Percentiles rank a stretch among this genome's conserved stretches.
phyloP scores from a whole-genome alignment of 2,329 filamentous ascomycete genomes.

The Aspergillus hortae region DNA sequence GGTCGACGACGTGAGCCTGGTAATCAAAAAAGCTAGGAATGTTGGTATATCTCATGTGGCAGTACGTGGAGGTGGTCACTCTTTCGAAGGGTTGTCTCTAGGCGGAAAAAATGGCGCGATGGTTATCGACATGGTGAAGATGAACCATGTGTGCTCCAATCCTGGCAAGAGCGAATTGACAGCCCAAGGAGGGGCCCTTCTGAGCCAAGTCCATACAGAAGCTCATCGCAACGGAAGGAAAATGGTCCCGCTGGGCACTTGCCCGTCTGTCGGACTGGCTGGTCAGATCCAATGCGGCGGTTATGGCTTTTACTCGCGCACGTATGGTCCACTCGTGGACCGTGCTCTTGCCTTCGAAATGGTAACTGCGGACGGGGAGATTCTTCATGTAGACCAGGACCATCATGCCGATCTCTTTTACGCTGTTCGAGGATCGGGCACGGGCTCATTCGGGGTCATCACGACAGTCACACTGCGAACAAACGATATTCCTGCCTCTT shows the following conservation, averaged over 20 bases:
- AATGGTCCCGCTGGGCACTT: background rate
- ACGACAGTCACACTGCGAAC: background rate
- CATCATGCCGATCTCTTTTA: background rate
- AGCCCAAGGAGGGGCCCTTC: background rate
- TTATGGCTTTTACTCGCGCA: constrained; percentile 1
- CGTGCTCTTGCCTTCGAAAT: background rate
- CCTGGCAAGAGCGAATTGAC: background rate
- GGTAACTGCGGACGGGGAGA: background rate
- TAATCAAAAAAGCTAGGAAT: background rate
- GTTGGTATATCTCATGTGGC: background rate
- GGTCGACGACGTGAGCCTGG: background rate
- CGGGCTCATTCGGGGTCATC: background rate
- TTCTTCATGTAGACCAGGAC: background rate
- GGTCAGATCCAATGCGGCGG: background rate
- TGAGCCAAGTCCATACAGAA: background rate
- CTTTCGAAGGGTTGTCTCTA: background rate
- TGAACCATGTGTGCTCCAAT: background rate
- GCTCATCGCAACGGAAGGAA: background rate
- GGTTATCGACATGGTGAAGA: background rate
- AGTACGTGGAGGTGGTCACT: background rate
- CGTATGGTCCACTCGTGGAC: background rate
- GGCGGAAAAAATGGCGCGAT: background rate
- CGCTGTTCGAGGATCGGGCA: background rate
- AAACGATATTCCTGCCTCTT: background rate
- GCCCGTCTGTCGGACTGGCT: background rate